Evolutionary conservation across 305 asterid species (phyloP), one percentile per base, ranked within the genome.

Genomic region (Euphrasia arctica): DNA sequence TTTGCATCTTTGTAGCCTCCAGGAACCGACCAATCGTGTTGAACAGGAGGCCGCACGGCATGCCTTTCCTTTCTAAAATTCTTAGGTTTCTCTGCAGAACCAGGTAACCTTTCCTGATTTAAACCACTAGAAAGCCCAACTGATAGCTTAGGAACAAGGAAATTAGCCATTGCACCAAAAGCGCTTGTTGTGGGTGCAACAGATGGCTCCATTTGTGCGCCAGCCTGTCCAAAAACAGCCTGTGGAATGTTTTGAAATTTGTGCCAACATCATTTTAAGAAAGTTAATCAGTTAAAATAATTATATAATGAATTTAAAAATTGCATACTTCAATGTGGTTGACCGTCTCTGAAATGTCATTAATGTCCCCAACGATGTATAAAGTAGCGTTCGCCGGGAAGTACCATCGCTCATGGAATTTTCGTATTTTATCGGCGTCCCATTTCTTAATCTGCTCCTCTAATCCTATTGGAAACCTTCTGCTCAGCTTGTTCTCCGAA

Each of bases 361-460:
- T 91, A 56, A 94, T 81, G 79, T 90, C 99, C 72, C 99, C 99
- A 79, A 94, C 97, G 50, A 94, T 84, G 85, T 94, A 94, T 69
- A 94, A 74, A 51, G 99, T 94, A 71, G 99, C 96, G 81, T 93
- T 90, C 67, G 93, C 99, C 42, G 99, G 99, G 70, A 94, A 94
- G 79, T 94, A 94, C 99, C 99, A 90, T 42, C 99, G 95, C 80
- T 88, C 97, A 9, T 90, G 97, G 73, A 90, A 94, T 82, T 81
- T 94, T 75, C 95, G 80, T 77, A 94, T 90, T 77, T 94, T 94
- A 75, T 90, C 99, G 29, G 90, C 95, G 75, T 94, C 97, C 97
- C 97, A 90, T 80, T 88, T 94, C 83, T 88, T 94, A 74, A 94
- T 94, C 83, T 94, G 97, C 72, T 94, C 99, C 79, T 94, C 99